Conservation (phyloP, 208 protist species). For the Trypanosomatidae sp. region DNA sequence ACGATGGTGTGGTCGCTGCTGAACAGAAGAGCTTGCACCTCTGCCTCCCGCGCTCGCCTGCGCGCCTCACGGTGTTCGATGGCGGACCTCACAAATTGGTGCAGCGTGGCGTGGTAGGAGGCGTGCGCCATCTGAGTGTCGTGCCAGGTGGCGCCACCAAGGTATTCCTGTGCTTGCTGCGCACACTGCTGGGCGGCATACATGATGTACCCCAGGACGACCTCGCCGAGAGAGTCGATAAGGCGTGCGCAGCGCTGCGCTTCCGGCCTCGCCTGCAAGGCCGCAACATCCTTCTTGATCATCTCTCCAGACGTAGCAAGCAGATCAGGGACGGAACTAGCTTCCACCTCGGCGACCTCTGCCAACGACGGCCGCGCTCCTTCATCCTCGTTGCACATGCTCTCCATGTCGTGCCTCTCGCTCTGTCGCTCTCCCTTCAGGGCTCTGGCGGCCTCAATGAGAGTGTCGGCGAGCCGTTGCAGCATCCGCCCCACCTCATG, state of each 20-base stretch:
- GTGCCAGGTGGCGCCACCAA: slow-evolving; percentile 7
- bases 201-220: slow-evolving; percentile 43
- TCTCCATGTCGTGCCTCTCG: neutral
- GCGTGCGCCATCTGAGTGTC: slow-evolving; percentile 1
- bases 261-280: slow-evolving; percentile 3
- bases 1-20: neutral
- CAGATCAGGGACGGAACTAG: neutral
- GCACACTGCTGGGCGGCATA: slow-evolving; percentile 20
- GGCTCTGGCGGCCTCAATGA: slow-evolving; percentile 9
- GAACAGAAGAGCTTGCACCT: slow-evolving; percentile 37
- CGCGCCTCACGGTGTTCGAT: slow-evolving; percentile 13
- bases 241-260: slow-evolving; percentile 16
- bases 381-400: neutral
- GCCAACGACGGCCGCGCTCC: neutral
- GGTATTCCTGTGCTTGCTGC: slow-evolving; percentile 15
- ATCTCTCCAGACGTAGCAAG: slow-evolving; percentile 5
- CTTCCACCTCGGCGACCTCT: neutral
- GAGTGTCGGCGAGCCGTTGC: slow-evolving; percentile 29
- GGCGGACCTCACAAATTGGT: slow-evolving; percentile 28
- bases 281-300: slow-evolving; percentile 1
- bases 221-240: slow-evolving; percentile 43
- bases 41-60: slow-evolving; percentile 19
- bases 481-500: slow-evolving; percentile 25
- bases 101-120: slow-evolving; percentile 22
- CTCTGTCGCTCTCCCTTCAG: neutral